These are phyloP conservation scores for Bremia lactucae DNA, from an alignment of 352 stramenopile species.

Conservation along the genomic window DNA sequence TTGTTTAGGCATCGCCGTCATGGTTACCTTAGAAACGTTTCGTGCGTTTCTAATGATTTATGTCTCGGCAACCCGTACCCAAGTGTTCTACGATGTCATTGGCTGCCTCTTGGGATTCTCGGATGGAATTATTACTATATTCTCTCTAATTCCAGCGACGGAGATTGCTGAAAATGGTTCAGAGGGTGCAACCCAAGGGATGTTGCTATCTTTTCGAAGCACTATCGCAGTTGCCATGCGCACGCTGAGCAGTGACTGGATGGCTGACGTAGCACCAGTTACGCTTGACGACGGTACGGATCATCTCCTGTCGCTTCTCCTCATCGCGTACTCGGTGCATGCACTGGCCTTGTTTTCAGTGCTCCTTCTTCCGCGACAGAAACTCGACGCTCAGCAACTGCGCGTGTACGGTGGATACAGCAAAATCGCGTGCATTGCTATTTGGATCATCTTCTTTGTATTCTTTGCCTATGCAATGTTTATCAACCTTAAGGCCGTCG, in stretches of 20 bases:
- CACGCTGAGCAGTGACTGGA: conserved; percentile 44
- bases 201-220: conserved; percentile 51
- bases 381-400: conserved; percentile 52
- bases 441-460: conserved; percentile 46
- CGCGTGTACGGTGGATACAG: conserved; percentile 56
- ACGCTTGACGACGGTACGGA: conserved; percentile 15
- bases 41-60: conserved; percentile 53
- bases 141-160: conserved; percentile 49
- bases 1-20: conserved; percentile 28
- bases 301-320: conserved; percentile 24
- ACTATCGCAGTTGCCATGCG: conserved; percentile 43
- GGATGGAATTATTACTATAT: conserved; percentile 59
- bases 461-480: conserved; percentile 51
- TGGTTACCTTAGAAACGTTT: conserved; percentile 37
- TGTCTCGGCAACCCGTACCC: conserved; percentile 24
- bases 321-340: conserved; percentile 52
- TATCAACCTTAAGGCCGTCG: conserved; percentile 34
- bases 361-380: conserved; percentile 43
- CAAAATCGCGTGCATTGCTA: conserved; percentile 30
- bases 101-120: conserved; percentile 40
- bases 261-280: conserved; percentile 23
- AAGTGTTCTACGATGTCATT: conserved; percentile 45
- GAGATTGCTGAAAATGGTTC: conserved; percentile 66
- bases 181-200: conserved; percentile 53
- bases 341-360: conserved; percentile 39